phyloP scores from a whole-genome alignment of 1,139 yeast species.

The Pichia sp. region DNA sequence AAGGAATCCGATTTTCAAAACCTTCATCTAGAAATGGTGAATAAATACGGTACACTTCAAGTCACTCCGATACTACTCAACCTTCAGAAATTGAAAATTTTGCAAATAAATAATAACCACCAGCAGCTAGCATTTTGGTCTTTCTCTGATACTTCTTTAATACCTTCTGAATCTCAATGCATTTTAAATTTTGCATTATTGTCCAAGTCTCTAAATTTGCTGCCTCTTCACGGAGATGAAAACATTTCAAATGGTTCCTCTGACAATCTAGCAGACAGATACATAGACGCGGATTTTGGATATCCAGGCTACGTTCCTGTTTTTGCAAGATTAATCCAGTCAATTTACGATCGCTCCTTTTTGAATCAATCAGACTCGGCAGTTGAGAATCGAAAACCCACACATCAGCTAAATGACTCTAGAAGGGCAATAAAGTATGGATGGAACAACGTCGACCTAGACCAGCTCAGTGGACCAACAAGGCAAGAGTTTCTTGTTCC shows the following conservation, averaged over 20 bases:
- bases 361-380: not conserved
- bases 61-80: conserved; percentile 38
- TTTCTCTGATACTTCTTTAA: conserved; percentile 6
- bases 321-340: conserved; percentile 44
- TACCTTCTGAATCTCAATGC: conserved; percentile 21
- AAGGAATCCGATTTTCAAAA: conserved; percentile 52
- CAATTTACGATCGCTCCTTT: conserved; percentile 45
- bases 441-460: conserved; percentile 32
- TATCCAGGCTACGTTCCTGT: conserved; percentile 53
- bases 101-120: conserved; percentile 16
- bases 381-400: not conserved
- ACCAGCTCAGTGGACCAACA: conserved; percentile 25
- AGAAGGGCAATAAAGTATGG: conserved; percentile 25
- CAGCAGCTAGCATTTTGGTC: conserved; percentile 26
- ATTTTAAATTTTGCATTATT: conserved; percentile 32
- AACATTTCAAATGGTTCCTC: not conserved
- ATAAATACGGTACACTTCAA: conserved; percentile 53
- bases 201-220: conserved; percentile 28
- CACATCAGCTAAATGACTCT: not conserved
- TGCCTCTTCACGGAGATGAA: conserved; percentile 24
- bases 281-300: conserved; percentile 44
- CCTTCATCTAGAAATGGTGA: conserved; percentile 47
- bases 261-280: conserved; percentile 1
- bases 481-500: conserved; percentile 31
- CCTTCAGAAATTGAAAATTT: conserved; percentile 28